Percentiles rank a stretch among this genome's conserved stretches.
These are phyloP conservation scores for Cladophialophora psammophila DNA, from an alignment of 2,329 filamentous ascomycete species.

Conservation along the genomic window DNA sequence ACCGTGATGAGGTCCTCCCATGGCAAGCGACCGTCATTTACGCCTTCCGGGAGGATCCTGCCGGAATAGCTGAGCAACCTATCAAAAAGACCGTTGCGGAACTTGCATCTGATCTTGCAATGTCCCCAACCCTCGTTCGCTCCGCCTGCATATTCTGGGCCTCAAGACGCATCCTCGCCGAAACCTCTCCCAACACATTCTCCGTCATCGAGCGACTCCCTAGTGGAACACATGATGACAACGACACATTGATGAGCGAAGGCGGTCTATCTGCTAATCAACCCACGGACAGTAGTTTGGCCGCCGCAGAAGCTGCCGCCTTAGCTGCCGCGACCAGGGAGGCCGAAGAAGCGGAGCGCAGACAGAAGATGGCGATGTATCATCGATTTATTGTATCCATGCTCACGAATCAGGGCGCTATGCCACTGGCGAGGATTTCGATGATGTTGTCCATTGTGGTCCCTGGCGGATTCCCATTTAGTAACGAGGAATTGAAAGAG, in stretches of 20 bases:
- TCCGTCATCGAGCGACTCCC: conserved; percentile 64
- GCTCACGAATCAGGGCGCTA: conserved; percentile 88
- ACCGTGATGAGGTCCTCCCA: conserved; percentile 73
- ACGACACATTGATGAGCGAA: conserved; percentile 37
- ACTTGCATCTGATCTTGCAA: conserved; percentile 59
- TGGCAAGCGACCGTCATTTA: conserved; percentile 90
- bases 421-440: conserved; percentile 80
- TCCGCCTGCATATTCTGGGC: conserved; percentile 69
- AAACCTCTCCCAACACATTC: conserved; percentile 58
- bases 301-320: conserved; percentile 49
- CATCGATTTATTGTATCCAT: conserved; percentile 93
- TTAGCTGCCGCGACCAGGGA: conserved; percentile 53
- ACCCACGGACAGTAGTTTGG: conserved; percentile 28
- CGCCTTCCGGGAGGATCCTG: conserved; percentile 70
- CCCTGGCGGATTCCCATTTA: conserved; percentile 86
- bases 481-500: conserved; percentile 83
- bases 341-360: conserved; percentile 64
- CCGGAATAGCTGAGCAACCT: conserved; percentile 44
- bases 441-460: conserved; percentile 97
- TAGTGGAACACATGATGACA: conserved; percentile 39
- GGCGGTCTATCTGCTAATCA: conserved; percentile 23
- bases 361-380: conserved; percentile 77
- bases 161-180: conserved; percentile 61
- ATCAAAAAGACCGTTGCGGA: conserved; percentile 52
- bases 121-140: conserved; percentile 64